Evolutionary conservation across 1,284 basidiomycete genomes (phyloP).

Genomic region (Rhodotorula sp.): DNA sequence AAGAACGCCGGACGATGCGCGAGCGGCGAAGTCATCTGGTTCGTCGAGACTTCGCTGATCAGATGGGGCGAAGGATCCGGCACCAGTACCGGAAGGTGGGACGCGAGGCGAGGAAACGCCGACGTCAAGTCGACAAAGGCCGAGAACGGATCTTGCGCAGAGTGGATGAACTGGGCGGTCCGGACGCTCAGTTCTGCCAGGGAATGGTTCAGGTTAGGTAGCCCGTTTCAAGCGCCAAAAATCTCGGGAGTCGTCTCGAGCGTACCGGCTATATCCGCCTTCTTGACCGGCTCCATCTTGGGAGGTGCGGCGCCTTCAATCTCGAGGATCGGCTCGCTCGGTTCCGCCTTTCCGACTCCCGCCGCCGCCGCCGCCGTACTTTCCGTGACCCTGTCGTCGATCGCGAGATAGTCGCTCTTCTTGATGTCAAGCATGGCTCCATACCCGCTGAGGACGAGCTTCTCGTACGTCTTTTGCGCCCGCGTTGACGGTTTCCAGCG

Average conservation of each 20-base stretch:
- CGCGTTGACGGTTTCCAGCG: constrained; percentile 46
- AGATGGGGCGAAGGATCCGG: constrained; percentile 47
- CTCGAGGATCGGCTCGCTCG: constrained; percentile 43
- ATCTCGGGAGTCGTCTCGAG: neutral
- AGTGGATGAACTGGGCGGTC: constrained; percentile 68
- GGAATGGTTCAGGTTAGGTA: constrained; percentile 2
- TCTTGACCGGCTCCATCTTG: constrained; percentile 38
- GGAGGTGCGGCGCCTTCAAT: constrained; percentile 11
- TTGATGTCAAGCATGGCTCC: constrained; percentile 91
- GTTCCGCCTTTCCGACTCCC: constrained; percentile 36
- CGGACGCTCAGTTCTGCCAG: constrained; percentile 66
- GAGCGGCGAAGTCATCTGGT: constrained; percentile 52
- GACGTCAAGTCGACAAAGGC: constrained; percentile 72
- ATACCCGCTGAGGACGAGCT: constrained; percentile 71
- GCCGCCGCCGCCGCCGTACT: neutral
- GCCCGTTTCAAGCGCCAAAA: neutral
- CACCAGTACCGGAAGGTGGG: constrained; percentile 58
- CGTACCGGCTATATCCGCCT: constrained; percentile 34
- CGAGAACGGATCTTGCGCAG: constrained; percentile 60
- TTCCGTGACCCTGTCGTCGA: constrained; percentile 69
- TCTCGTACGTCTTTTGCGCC: constrained; percentile 1
- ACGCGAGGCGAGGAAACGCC: constrained; percentile 78
- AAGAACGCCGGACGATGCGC: constrained; percentile 59
- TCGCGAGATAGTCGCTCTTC: constrained; percentile 93
- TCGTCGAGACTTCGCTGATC: constrained; percentile 60